These are phyloP conservation scores for Fusarium sp. DNA, from an alignment of 2,329 filamentous ascomycete genomes.

Conservation along the genomic window DNA sequence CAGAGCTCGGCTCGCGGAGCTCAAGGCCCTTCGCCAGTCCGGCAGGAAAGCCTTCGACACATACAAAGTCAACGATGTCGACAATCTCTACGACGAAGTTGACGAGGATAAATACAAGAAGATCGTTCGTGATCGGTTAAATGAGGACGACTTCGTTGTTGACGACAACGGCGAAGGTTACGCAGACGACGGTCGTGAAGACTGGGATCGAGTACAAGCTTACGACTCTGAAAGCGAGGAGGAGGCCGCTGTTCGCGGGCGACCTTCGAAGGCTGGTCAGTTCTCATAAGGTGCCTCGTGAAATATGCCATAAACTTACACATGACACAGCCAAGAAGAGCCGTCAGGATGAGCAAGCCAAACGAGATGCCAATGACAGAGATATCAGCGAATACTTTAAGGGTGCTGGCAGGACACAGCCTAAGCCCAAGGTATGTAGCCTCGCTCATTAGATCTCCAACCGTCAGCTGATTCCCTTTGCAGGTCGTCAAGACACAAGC, in stretches of 20 bases:
- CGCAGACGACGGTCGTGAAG: constrained; percentile 93
- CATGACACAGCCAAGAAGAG: constrained; percentile 77
- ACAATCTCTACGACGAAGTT: constrained; percentile 92
- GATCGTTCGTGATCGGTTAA: constrained; percentile 86
- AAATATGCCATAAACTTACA: not conserved
- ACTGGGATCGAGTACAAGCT: constrained; percentile 81
- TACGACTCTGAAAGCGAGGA: constrained; percentile 80
- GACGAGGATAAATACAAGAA: constrained; percentile 98
- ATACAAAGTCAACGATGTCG: constrained; percentile 87
- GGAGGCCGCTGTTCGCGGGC: constrained; percentile 55
- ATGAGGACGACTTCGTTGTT: constrained; percentile 97
- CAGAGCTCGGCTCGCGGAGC: constrained; percentile 74
- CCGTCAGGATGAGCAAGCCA: constrained; percentile 86
- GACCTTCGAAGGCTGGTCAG: constrained; percentile 64
- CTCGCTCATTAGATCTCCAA: not conserved
- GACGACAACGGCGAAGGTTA: constrained; percentile 98
- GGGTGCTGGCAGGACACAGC: constrained; percentile 71
- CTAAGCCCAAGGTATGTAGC: constrained; percentile 80
- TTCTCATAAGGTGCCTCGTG: not conserved
- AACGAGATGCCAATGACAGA: constrained; percentile 86
- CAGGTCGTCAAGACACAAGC: constrained; percentile 83
- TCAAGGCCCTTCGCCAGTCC: constrained; percentile 83
- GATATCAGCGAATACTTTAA: constrained; percentile 96
- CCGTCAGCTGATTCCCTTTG: constrained; percentile 27
- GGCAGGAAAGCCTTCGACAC: constrained; percentile 91